Base-by-base conservation (phyloP, 495 filamentous ascomycete genomes). In the Neurospora sp. region DNA sequence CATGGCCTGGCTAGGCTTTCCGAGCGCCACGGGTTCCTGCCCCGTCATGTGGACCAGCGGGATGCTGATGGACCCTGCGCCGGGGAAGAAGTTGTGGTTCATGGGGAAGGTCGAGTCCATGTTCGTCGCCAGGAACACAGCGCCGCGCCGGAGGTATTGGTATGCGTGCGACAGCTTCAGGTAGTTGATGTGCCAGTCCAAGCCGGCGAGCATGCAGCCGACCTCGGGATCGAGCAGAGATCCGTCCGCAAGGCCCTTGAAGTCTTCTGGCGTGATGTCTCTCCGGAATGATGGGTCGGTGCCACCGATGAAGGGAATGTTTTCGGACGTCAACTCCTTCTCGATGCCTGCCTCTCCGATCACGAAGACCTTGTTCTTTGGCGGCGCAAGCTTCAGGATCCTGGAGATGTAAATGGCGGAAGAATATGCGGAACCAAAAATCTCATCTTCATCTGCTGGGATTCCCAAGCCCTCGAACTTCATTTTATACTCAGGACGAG, bases 1-100 rank as follows among this genome's bases (percentile, higher is more conserved):
- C 96, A 99, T 98, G 12, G 94, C 94, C 84, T 97, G 93, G 76
- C 93, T 97, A 5, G 96, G 96, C 82, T 99, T 99, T 11, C 96
- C 96, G 62, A 98, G 82, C 7, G 92, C 89, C 41, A 93, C 78
- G 1, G 95, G 94, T 77, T 91, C 84, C 82, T 88, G 78, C 7
- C 87, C 90, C 11, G 77, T 84, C 90, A 95, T 94, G 80, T 91
- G 91, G 59, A 90, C 85, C 70, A 99, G 81, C 7, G 94, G 93
- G 66, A 92, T 89, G 70, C 90, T 90, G 75, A 94, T 91, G 10
- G 92, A 88, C 0, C 96, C 96, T 4, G 96, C 96, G 9, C 96
- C 96, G 6, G 94, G 95, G 83, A 98, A 98, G 72, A 99, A 87
- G 12, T 89, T 86, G 70, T 90, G 87, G 69, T 91, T 89, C 77